phyloP scores from a whole-genome alignment of 2,329 filamentous ascomycete genomes.

The Botryotinia calthae region DNA sequence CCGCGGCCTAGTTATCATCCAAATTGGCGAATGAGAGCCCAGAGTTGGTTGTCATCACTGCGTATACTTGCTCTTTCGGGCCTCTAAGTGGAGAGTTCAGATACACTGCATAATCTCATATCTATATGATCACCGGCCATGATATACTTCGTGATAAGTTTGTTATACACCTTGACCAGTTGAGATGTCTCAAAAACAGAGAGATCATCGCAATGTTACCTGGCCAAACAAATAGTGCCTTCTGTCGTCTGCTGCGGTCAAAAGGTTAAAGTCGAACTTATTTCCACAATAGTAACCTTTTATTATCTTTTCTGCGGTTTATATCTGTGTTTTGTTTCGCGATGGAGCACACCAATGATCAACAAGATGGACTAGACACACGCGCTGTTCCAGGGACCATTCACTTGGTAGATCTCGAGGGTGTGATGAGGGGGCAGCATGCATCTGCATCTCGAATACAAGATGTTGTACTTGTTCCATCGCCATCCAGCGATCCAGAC shows the following conservation, averaged over 20 bases:
- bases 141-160: background rate
- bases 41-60: background rate
- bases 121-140: conserved; percentile 7
- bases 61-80: conserved; percentile 12
- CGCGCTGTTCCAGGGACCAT: conserved; percentile 35
- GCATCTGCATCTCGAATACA: conserved; percentile 30
- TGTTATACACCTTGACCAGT: background rate
- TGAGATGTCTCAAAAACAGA: background rate
- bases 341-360: conserved; percentile 18
- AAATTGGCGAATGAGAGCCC: conserved; percentile 2
- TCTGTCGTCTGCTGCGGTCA: background rate
- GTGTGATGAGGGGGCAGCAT: conserved; percentile 29
- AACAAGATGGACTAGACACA: conserved; percentile 23
- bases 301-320: background rate
- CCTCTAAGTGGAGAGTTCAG: conserved; percentile 7
- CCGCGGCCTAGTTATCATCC: too few species aligned
- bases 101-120: conserved; percentile 16
- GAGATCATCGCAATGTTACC: background rate
- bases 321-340: background rate
- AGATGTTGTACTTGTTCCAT: conserved; percentile 38
- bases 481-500: conserved; percentile 40
- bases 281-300: background rate
- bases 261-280: background rate
- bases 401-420: conserved; percentile 38
- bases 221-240: background rate